A percentile compares a stretch with the other conserved stretches of the same genome.
These are phyloP conservation scores for Solanum pimpinellifolium DNA, from an alignment of 257 asterid species.

Conservation along the genomic window DNA sequence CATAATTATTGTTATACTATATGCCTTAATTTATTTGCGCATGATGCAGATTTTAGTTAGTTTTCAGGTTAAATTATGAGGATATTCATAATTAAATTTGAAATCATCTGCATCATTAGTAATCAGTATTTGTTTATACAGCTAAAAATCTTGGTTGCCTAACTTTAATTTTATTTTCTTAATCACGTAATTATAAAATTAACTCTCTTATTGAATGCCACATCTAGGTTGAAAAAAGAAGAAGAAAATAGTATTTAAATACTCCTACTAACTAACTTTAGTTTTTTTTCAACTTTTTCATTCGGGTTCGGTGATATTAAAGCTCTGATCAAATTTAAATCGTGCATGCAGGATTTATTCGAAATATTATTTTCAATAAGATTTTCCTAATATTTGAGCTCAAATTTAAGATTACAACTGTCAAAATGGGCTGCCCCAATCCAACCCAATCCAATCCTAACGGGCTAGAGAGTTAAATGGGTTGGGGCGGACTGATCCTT, in stretches of 20 bases:
- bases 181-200: no score
- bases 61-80: neutral
- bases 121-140: neutral
- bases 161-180: neutral
- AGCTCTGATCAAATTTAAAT: fast-evolving
- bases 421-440: no score
- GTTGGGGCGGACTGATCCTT: no score
- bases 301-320: neutral
- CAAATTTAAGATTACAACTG: no score
- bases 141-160: neutral
- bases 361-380: no score
- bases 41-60: neutral
- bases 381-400: no score
- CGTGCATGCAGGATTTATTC: fast-evolving
- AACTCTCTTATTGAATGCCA: neutral
- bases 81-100: neutral
- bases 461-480: no score
- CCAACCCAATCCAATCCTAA: no score
- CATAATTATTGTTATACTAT: neutral
- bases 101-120: neutral
- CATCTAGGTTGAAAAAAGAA: neutral
- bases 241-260: neutral
- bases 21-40: neutral
- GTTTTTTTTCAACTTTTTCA: neutral
- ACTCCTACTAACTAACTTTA: neutral